A percentile compares a stretch with the other conserved stretches of the same genome.
Conservation (phyloP, 495 filamentous ascomycete genomes). For the Jackrogersella minutella region DNA sequence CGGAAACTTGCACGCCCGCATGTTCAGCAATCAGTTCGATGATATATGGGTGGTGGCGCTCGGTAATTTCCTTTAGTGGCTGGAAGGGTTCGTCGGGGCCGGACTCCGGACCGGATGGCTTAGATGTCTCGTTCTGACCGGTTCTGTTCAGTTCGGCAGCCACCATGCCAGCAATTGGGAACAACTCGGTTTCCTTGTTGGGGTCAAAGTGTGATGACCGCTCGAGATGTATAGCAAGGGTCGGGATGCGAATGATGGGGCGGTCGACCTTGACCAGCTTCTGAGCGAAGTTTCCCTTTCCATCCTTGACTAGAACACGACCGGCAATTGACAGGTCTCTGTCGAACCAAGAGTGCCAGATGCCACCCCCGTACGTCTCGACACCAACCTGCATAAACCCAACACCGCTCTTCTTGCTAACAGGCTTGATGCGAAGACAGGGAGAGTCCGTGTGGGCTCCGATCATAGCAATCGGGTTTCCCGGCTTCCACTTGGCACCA, state of each 20-base stretch:
- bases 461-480: conserved; percentile 93
- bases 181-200: conserved; percentile 96
- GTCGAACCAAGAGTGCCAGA: conserved; percentile 91
- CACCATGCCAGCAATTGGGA: conserved; percentile 89
- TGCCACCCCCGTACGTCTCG: conserved; percentile 93
- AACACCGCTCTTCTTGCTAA: conserved; percentile 81
- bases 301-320: conserved; percentile 79
- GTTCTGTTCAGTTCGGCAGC: conserved; percentile 86
- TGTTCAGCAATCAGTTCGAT: conserved; percentile 86
- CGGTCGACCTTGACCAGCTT: conserved; percentile 90
- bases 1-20: conserved; percentile 68
- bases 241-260: conserved; percentile 90
- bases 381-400: conserved; percentile 97
- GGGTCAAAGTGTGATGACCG: conserved; percentile 84
- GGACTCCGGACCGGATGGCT: conserved; percentile 49
- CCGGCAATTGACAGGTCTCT: conserved; percentile 92
- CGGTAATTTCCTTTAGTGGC: conserved; percentile 76
- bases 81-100: conserved; percentile 61
- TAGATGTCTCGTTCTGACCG: conserved; percentile 48
- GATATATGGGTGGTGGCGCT: conserved; percentile 89
- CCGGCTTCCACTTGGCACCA: conserved; percentile 90
- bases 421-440: conserved; percentile 88
- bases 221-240: conserved; percentile 91
- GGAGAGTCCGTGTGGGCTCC: conserved; percentile 97
- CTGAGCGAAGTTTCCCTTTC: conserved; percentile 77